Evolutionary conservation across 2,329 filamentous ascomycete species (phyloP), one percentile per base, ranked within the genome.

Genomic region (Bipolaris victoriae): DNA sequence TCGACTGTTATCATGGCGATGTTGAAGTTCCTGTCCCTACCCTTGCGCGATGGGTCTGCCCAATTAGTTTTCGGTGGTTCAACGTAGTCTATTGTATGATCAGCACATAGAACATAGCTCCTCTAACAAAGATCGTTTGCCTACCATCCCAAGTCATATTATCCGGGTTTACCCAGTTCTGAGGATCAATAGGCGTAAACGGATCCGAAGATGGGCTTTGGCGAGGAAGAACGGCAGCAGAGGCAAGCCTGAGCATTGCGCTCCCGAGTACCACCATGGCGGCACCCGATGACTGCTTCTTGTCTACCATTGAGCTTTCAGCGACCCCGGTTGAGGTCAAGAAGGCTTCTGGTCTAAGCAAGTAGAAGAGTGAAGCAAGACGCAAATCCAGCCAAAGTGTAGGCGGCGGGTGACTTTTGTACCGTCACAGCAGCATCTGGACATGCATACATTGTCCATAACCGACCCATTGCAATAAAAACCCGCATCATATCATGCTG

Each of bases 1-100:
- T 85, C 83, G 33, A 85, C 77, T 1, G 79, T 75, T 24, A 85
- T 79, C 58, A 85, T 78, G 5, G 82, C 83, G 55, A 85, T 84
- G 60, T 84, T 83, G 75, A 84, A 85, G 72, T 85, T 84, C 16
- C 82, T 77, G 33, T 72, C 72, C 2, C 78, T 77, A 7, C 83
- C 82, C 55, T 75, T 80, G 33, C 69, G 73, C 0, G 68, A 65
- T 1, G 81, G 75, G 52, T 84, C 78, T 6, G 73, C 76, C 82
- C 82, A 85, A 16, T 75, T 77, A 0, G 80, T 83, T 1, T 77
- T 79, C 0, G 82, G 82, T 1, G 80, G 80, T 15, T 71, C 69
- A 10, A 74, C 75, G 62, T 78, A 84, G 58, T 85, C 52, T 55
- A 2, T 2, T 3, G 3, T 26, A 35, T 20, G 18, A 81, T 33